Conservation (phyloP, 1,284 basidiomycete genomes). For the Waitea zeae region DNA sequence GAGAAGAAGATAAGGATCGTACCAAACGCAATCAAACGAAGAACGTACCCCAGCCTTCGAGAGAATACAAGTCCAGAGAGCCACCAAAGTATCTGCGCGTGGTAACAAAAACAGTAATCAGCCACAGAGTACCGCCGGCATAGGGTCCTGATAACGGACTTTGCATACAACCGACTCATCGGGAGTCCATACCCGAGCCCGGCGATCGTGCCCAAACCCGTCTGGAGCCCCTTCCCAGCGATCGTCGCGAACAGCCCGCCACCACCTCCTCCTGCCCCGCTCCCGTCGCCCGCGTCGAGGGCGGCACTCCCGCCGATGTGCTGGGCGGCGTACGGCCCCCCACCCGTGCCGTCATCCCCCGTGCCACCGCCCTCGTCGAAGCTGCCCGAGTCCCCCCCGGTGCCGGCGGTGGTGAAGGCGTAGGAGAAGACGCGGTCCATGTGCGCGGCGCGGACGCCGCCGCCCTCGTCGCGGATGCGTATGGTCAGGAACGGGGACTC, state of each 20-base stretch:
- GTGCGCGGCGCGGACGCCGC: constrained; percentile 61
- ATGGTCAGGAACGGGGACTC: constrained; percentile 43
- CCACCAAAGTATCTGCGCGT: constrained; percentile 75
- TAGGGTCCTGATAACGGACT: constrained; percentile 16
- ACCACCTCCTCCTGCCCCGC: constrained; percentile 28
- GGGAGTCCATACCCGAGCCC: constrained; percentile 77
- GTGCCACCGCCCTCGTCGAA: constrained; percentile 16
- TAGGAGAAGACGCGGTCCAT: constrained; percentile 77
- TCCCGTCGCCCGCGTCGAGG: no score
- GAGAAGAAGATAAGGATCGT: no score
- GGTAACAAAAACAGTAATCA: not conserved
- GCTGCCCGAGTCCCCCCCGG: no score
- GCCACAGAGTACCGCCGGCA: not conserved
- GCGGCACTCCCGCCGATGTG: constrained; percentile 53
- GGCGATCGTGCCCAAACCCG: constrained; percentile 59
- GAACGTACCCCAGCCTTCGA: constrained; percentile 68
- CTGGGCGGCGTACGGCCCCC: constrained; percentile 58
- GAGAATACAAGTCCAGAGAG: constrained; percentile 53
- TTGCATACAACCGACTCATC: constrained; percentile 71
- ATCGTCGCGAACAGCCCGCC: constrained; percentile 59
- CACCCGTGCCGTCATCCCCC: constrained; percentile 27
- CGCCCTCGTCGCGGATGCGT: constrained; percentile 74
- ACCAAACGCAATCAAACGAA: not conserved
- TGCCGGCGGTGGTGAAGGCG: constrained; percentile 72
- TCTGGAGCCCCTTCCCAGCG: constrained; percentile 57